phyloP scores from a whole-genome alignment of 371 early-diverging fungal species.

The Mucor ambiguus region DNA sequence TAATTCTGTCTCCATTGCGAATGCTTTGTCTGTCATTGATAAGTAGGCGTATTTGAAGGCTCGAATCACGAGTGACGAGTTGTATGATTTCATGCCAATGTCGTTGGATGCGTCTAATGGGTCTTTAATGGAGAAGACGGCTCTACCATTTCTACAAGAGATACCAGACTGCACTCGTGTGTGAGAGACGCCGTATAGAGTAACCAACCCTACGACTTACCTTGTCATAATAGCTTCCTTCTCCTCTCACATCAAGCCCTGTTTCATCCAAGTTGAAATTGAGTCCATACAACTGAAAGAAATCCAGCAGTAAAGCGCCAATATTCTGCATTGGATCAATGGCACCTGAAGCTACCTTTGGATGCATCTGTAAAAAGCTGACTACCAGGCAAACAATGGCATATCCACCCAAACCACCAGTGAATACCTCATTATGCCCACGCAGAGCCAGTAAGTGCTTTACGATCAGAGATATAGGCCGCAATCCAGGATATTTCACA shows the following conservation, averaged over 20 bases:
- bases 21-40: constrained; percentile 20
- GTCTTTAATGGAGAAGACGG: constrained; percentile 57
- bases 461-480: constrained; percentile 73
- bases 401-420: constrained; percentile 96
- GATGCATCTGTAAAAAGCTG: constrained; percentile 92
- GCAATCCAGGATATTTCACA: constrained; percentile 59
- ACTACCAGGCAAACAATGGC: constrained; percentile 83
- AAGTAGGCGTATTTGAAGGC: constrained; percentile 32
- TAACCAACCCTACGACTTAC: constrained; percentile 8
- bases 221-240: constrained; percentile 67
- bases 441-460: constrained; percentile 84
- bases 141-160: constrained; percentile 21
- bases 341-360: constrained; percentile 65
- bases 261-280: constrained; percentile 70
- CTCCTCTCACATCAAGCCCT: constrained; percentile 67
- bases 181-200: neutral
- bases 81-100: constrained; percentile 50
- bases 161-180: constrained; percentile 3
- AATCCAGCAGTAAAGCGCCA: constrained; percentile 91
- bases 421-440: constrained; percentile 86
- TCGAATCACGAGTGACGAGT: constrained; percentile 14
- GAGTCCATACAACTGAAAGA: constrained; percentile 94
- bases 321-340: constrained; percentile 80
- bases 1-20: constrained; percentile 24
- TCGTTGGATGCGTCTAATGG: constrained; percentile 67